Conservation (phyloP, 371 early-diverging fungal species). For the Fennellomyces sp. region DNA sequence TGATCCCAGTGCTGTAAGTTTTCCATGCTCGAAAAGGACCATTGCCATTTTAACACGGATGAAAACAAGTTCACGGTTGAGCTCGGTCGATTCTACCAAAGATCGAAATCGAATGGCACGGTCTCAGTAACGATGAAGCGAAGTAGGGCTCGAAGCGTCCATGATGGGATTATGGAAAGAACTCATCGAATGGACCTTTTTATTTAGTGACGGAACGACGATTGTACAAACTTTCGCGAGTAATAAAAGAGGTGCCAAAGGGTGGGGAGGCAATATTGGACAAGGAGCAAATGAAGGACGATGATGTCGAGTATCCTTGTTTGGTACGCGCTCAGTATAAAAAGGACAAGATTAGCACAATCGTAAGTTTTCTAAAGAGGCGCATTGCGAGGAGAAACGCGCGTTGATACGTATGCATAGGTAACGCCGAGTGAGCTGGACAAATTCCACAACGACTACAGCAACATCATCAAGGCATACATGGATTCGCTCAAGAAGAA, state of each 20-base stretch:
- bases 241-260: conserved; percentile 39
- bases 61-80: conserved; percentile 40
- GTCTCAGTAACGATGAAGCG: conserved; percentile 53
- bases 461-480: conserved; percentile 47
- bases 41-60: neutral
- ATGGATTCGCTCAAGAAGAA: conserved; percentile 56
- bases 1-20: conserved; percentile 37
- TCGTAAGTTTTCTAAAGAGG: conserved; percentile 25
- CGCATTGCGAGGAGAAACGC: neutral
- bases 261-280: conserved; percentile 29
- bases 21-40: neutral
- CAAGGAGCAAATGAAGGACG: conserved; percentile 7
- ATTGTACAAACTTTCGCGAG: conserved; percentile 23
- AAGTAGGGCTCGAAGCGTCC: conserved; percentile 27
- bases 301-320: conserved; percentile 36
- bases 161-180: neutral
- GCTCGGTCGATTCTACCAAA: conserved; percentile 48
- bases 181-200: neutral
- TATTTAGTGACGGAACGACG: conserved; percentile 39
- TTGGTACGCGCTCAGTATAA: conserved; percentile 44
- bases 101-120: conserved; percentile 38
- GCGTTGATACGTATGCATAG: no score
- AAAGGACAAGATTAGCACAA: conserved; percentile 44
- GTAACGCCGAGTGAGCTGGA: conserved; percentile 40
- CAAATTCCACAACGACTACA: conserved; percentile 45